Base-by-base conservation (phyloP, 2,329 filamentous ascomycete species). In the Fusarium newnesense region DNA sequence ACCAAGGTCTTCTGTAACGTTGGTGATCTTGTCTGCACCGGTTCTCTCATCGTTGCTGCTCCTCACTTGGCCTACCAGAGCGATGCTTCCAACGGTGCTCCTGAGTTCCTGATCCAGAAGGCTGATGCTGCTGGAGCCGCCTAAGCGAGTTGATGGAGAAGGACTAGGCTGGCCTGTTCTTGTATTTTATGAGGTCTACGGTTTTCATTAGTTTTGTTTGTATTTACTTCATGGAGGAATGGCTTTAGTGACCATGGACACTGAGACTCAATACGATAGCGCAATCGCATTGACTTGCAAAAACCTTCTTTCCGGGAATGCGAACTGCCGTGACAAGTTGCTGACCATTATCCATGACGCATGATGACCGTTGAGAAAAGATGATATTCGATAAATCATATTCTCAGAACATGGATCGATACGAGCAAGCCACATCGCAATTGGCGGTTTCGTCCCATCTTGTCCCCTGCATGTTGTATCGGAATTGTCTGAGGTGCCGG, bases 1-100 rank as follows among this genome's bases (percentile, higher is more conserved):
- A 80, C 80, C 32, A 72, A 80, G 64, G 79, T 85, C n/a, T 85
- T 79, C 73, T 85, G 84, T 73, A 80, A 79, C 19, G 2, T 30
- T 5, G 75, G 74, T 2, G 84, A 85, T 30, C 70, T 79, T 5
- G 81, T 84, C 28, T 84, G 83, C 74, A 69, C 34, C 11, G 84
- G 83, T 15, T 79, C 79, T 2, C 76, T 85, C 24, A 70, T 81
- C 39, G 57, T 74, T 4, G 68, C 68, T 19, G 64, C 47, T 9
- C 60, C 72, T 26, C 72, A 74, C 11, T 16, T 74, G 40, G 46
- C 67, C 24, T 74, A 74, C 40, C 64, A 69, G 39, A 39, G 46
- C 4, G 61, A 24, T 34, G 72, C 72, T 42, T 15, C 54, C 4
- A n/a, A 47, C 5, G 42, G 13, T 2, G 72, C 72, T 19, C 72